Conservation (phyloP, 2,329 filamentous ascomycete species). For the Teratosphaeria epicoccoides region DNA sequence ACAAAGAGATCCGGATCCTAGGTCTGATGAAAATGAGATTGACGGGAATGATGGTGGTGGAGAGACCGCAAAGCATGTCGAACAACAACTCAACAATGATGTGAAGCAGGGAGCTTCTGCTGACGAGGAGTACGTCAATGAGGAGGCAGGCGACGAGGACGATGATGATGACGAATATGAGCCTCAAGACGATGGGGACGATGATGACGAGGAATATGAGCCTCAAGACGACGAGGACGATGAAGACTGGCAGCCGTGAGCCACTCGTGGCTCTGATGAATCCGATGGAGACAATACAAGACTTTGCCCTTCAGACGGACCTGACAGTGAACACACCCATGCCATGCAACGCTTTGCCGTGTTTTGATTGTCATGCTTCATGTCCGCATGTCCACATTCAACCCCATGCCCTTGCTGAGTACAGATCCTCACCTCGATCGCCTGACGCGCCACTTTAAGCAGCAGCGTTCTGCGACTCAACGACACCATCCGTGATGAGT, state of each 20-base stretch:
- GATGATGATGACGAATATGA: neutral
- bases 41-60: too few species aligned
- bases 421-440: neutral
- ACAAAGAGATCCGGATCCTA: neutral
- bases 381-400: neutral
- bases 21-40: neutral
- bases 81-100: too few species aligned
- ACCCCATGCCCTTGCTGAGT: neutral
- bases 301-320: too few species aligned
- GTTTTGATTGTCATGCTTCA: neutral
- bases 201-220: too few species aligned
- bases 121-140: too few species aligned
- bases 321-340: neutral
- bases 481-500: slow-evolving; percentile 46
- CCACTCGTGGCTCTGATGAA: too few species aligned
- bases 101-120: too few species aligned
- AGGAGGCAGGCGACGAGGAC: too few species aligned
- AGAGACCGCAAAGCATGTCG: too few species aligned
- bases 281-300: too few species aligned
- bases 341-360: neutral
- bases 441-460: slow-evolving; percentile 4
- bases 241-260: too few species aligned
- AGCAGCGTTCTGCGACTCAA: slow-evolving; percentile 9
- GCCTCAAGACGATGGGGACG: neutral
- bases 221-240: too few species aligned